Evolutionary conservation across 805 yeast genomes (phyloP).

Genomic region (Saccharomycopsis sp.): DNA sequence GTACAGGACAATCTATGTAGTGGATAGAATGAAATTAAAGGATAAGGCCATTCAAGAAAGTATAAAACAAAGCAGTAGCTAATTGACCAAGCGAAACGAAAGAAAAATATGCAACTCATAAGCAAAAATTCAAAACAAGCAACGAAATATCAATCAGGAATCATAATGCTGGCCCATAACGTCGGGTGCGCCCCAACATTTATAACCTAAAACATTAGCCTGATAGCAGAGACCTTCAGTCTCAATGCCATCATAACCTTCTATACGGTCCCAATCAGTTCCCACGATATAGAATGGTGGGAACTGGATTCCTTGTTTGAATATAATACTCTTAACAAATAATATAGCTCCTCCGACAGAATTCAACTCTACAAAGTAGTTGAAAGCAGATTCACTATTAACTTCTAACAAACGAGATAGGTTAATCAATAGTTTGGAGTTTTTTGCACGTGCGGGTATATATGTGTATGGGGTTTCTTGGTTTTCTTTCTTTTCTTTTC

Average conservation of each 20-base stretch:
- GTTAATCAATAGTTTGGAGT: slow-evolving; percentile 5
- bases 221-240: slow-evolving; percentile 47
- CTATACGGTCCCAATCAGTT: slow-evolving; percentile 35
- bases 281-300: slow-evolving; percentile 39
- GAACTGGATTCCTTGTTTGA: slow-evolving; percentile 38
- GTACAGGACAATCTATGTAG: not conserved
- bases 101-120: too few relatives aligned
- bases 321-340: slow-evolving; percentile 37
- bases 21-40: not conserved
- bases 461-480: slow-evolving; percentile 17
- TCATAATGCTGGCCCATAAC: slow-evolving; percentile 34
- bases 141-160: slow-evolving; percentile 3
- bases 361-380: slow-evolving; percentile 28
- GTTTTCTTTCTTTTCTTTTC: not conserved
- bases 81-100: not conserved
- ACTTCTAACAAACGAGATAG: slow-evolving; percentile 6
- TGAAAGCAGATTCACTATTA: slow-evolving; percentile 16
- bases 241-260: slow-evolving; percentile 45
- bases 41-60: not conserved
- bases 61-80: too few relatives aligned
- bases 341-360: slow-evolving; percentile 50
- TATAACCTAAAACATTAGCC: slow-evolving; percentile 39
- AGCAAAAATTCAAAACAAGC: not conserved
- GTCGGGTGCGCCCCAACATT: slow-evolving; percentile 46
- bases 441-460: slow-evolving; percentile 24